These are phyloP conservation scores for Stagonosporopsis rhizophila DNA, from an alignment of 2,329 filamentous ascomycete genomes.

Conservation along the genomic window DNA sequence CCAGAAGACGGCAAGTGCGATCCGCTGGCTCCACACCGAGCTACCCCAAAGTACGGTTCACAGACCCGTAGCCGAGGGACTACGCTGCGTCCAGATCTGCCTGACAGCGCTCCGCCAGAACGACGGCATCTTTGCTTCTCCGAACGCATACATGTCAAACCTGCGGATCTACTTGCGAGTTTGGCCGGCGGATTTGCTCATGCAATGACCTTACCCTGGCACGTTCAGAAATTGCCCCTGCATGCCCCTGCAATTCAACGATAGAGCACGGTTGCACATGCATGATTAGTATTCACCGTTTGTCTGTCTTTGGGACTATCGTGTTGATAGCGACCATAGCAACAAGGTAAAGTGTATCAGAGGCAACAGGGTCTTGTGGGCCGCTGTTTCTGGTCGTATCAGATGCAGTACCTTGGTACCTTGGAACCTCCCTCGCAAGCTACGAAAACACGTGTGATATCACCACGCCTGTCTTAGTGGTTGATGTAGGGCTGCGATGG, in stretches of 20 bases:
- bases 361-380: not conserved
- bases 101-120: slow-evolving; percentile 1
- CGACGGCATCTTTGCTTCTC: not conserved
- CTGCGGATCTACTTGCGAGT: not conserved
- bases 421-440: not conserved
- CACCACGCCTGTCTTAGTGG: not conserved
- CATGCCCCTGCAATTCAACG: slow-evolving; percentile 23
- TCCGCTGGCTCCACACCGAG: slow-evolving; percentile 28
- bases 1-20: slow-evolving; percentile 34
- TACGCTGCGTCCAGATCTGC: slow-evolving; percentile 8
- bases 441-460: not conserved
- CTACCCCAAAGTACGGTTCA: slow-evolving; percentile 19
- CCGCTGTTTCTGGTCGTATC: not conserved
- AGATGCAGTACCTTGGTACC: not conserved
- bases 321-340: not conserved
- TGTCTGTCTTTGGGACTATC: not conserved
- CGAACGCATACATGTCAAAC: not conserved
- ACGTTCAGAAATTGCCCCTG: slow-evolving; percentile 20
- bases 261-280: slow-evolving; percentile 21
- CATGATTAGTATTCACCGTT: slow-evolving; percentile 13
- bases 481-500: not conserved
- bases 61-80: slow-evolving; percentile 15
- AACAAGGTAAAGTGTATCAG: not conserved
- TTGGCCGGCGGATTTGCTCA: slow-evolving; percentile 8
- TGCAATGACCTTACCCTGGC: slow-evolving; percentile 13